Conservation (phyloP, 352 stramenopile species). For the Pythium scleroteichum region DNA sequence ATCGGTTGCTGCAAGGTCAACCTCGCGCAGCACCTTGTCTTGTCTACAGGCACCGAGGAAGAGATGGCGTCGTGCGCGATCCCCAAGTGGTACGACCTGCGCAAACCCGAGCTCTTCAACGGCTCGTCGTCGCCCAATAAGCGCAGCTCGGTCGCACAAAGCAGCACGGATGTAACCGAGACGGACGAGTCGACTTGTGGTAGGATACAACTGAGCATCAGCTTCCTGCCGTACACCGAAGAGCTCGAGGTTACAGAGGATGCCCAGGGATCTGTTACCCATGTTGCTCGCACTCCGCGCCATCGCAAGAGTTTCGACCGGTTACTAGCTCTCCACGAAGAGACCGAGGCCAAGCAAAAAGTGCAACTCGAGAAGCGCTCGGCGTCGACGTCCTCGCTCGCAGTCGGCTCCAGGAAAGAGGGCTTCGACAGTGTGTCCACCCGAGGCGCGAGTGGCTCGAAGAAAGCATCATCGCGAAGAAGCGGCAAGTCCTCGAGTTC, state of each 20-base stretch:
- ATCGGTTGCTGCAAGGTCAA: slow-evolving; percentile 80
- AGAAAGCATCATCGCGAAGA: slow-evolving; percentile 2
- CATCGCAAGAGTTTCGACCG: slow-evolving; percentile 81
- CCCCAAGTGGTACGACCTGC: slow-evolving; percentile 78
- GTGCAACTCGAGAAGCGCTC: slow-evolving; percentile 37
- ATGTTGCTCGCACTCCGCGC: slow-evolving; percentile 32
- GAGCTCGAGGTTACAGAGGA: slow-evolving; percentile 45
- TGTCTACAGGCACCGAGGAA: slow-evolving; percentile 61
- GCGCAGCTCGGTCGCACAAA: slow-evolving; percentile 18
- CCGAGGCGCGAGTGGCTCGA: neutral
- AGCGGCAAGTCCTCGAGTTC: neutral
- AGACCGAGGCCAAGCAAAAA: slow-evolving; percentile 56
- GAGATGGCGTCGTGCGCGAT: slow-evolving; percentile 68
- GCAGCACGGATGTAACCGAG: slow-evolving; percentile 23
- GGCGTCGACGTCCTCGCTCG: slow-evolving; percentile 11
- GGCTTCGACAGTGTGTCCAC: neutral
- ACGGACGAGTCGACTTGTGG: slow-evolving; percentile 54
- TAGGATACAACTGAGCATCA: slow-evolving; percentile 76
- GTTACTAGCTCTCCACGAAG: slow-evolving; percentile 69
- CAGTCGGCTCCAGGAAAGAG: neutral
- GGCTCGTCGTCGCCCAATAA: slow-evolving; percentile 18
- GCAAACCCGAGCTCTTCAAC: slow-evolving; percentile 51
- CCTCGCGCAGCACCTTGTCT: slow-evolving; percentile 63
- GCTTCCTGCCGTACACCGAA: slow-evolving; percentile 68
- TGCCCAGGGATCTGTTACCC: slow-evolving; percentile 29